Base-by-base conservation (phyloP, 305 asterid genomes). In the Coffea humblotiana region DNA sequence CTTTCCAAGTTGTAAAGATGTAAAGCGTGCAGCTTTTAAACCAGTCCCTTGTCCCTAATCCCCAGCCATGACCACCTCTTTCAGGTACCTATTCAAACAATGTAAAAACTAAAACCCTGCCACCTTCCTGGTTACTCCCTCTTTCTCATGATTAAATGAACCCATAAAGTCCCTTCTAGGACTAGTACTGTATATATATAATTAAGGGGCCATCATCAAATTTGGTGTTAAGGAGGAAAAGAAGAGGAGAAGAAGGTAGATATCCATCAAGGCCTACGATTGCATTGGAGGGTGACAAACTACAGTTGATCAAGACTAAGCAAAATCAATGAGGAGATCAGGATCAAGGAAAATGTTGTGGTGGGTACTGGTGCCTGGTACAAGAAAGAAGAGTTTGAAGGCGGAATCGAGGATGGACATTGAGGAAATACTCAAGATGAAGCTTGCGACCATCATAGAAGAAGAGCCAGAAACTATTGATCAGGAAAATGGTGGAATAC, bases 341-440 rank as follows among this genome's bases (percentile, higher is more conserved):
- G 63, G 35, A 65, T 29, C 72, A 45, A 67, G 61, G 21, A 77
- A 77, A 29, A 77, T 65, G 92, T 87, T 77, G 92, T 87, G 91
- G 96, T 88, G 89, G 89, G 82, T 74, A 88, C 79, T 72, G 77
- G 88, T 83, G 63, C 78, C 82, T 7, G 77, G 91, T 77, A 81
- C 79, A 77, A 86, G 80, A 83, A 84, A 81, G 84, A 93, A 81
- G 83, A 54, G 43, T 23, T 58, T 69, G 88, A 86, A 89, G 47
- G 77, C 84, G 0, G 94, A 92, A 19, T 84, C 92, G 35, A 75
- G 87, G 71, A 67, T 92, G 89, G 91, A 88, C 54, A 85, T 89
- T 15, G 91, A 92, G n/a, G 94, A 90, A 8, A 88, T 92, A 79
- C 84, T 94, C 9, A 92, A 94, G 87, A 90, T 85, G 96, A 90